Percentiles rank a stretch among this genome's conserved stretches.
These are phyloP conservation scores for Geotrichum candidum DNA, from an alignment of 1,139 yeast species.

Conservation along the genomic window DNA sequence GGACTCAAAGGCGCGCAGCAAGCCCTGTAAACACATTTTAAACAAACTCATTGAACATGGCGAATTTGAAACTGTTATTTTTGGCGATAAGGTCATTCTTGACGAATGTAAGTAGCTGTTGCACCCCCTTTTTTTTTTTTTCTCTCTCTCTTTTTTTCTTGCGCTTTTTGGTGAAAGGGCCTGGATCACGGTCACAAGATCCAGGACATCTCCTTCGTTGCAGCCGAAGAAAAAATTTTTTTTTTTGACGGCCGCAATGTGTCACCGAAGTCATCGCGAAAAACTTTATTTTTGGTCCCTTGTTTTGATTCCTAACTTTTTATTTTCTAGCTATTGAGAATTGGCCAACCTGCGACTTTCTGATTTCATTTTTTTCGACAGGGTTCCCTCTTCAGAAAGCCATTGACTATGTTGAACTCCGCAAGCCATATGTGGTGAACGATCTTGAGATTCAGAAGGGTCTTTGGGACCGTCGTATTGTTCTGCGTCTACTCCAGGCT, in stretches of 20 bases:
- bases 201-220: not conserved
- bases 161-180: constrained; percentile 4
- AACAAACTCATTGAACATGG: constrained; percentile 86
- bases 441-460: constrained; percentile 89
- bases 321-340: constrained; percentile 53
- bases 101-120: constrained; percentile 50
- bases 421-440: constrained; percentile 86
- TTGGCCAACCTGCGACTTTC: constrained; percentile 98
- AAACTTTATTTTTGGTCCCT: constrained; percentile 5
- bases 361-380: constrained; percentile 86
- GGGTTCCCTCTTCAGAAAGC: constrained; percentile 98
- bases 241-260: not conserved
- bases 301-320: not conserved
- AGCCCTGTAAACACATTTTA: constrained; percentile 89
- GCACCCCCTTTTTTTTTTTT: not conserved
- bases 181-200: not conserved
- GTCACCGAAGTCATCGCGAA: not conserved
- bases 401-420: constrained; percentile 76
- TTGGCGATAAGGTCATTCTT: constrained; percentile 93
- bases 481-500: constrained; percentile 72
- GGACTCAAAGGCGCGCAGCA: constrained; percentile 94
- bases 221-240: not conserved
- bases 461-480: constrained; percentile 92
- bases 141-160: not conserved
- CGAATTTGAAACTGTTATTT: constrained; percentile 92